A percentile compares a stretch with the other conserved stretches of the same genome.
Evolutionary conservation across 2,329 filamentous ascomycete genomes (phyloP).

Genomic region (Tothia fuscella): DNA sequence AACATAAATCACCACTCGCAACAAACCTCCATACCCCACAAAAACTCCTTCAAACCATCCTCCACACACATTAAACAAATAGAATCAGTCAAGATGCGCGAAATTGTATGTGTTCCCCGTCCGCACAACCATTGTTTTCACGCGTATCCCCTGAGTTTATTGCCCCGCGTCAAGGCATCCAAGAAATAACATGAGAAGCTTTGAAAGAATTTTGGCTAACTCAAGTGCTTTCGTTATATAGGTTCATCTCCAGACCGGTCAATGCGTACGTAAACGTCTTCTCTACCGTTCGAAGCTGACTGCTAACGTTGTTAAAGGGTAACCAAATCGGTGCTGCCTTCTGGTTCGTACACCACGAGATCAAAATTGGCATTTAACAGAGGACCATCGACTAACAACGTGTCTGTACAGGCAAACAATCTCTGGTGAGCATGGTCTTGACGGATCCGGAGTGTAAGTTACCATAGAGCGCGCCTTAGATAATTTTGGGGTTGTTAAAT

Average conservation of each 20-base stretch:
- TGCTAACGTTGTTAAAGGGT: slow-evolving; percentile 50
- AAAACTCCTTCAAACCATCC: not conserved
- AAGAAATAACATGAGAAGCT: slow-evolving; percentile 9
- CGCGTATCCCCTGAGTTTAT: slow-evolving; percentile 10
- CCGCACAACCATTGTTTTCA: not conserved
- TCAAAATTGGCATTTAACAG: not conserved
- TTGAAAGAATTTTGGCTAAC: slow-evolving; percentile 6
- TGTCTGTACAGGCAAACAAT: slow-evolving; percentile 37
- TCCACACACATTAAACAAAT: not conserved
- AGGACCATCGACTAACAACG: slow-evolving; percentile 1
- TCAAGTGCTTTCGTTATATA: slow-evolving; percentile 29
- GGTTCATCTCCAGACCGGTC: slow-evolving; percentile 99
- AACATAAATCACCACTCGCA: not conserved
- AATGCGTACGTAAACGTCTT: slow-evolving; percentile 64
- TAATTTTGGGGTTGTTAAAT: slow-evolving; percentile 12
- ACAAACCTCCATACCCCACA: not conserved
- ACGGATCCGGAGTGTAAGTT: slow-evolving; percentile 88
- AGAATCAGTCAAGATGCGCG: slow-evolving; percentile 11
- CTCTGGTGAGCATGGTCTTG: slow-evolving; percentile 74
- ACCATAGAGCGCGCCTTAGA: not conserved
- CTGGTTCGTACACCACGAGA: slow-evolving; percentile 50
- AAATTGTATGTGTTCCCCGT: slow-evolving; percentile 11
- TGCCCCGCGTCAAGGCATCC: slow-evolving; percentile 9
- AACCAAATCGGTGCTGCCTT: slow-evolving; percentile 99
- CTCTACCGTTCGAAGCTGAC: slow-evolving; percentile 12